A percentile compares a stretch with the other conserved stretches of the same genome.
phyloP scores from a whole-genome alignment of 768 basidiomycete genomes.

The Lentinula edodes region DNA sequence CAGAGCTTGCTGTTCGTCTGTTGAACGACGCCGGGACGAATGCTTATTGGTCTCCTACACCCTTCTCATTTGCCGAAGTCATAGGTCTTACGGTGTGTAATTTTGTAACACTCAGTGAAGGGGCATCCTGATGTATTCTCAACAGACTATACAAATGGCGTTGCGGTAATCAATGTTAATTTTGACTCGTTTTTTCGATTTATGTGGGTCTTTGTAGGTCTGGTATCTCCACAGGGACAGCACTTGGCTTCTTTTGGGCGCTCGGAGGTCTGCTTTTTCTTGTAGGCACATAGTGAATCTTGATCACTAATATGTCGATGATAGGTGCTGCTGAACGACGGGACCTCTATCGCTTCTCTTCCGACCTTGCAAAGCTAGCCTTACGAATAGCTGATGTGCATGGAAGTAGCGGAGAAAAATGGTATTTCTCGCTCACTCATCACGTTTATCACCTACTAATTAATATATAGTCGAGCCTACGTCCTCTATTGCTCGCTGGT shows the following conservation, averaged over 20 bases:
- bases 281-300: neutral
- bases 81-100: constrained; percentile 59
- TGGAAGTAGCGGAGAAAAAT: constrained; percentile 63
- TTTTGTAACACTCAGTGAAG: neutral
- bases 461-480: constrained; percentile 44
- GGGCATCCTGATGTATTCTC: neutral
- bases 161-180: constrained; percentile 38
- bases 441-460: constrained; percentile 5
- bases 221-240: constrained; percentile 65
- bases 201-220: constrained; percentile 30
- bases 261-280: constrained; percentile 42
- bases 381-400: constrained; percentile 61
- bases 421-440: constrained; percentile 29
- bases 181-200: neutral
- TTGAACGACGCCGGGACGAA: constrained; percentile 69
- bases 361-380: constrained; percentile 61
- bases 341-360: constrained; percentile 62
- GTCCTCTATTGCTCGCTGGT: constrained; percentile 58
- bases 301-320: neutral
- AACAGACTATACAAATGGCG: constrained; percentile 59
- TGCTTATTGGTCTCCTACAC: constrained; percentile 63
- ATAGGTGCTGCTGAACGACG: constrained; percentile 55
- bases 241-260: constrained; percentile 70
- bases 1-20: constrained; percentile 58
- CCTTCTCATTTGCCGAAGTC: constrained; percentile 51